Evolutionary conservation across 1,284 basidiomycete species (phyloP).

Genomic region (Fistulinella staudtii): DNA sequence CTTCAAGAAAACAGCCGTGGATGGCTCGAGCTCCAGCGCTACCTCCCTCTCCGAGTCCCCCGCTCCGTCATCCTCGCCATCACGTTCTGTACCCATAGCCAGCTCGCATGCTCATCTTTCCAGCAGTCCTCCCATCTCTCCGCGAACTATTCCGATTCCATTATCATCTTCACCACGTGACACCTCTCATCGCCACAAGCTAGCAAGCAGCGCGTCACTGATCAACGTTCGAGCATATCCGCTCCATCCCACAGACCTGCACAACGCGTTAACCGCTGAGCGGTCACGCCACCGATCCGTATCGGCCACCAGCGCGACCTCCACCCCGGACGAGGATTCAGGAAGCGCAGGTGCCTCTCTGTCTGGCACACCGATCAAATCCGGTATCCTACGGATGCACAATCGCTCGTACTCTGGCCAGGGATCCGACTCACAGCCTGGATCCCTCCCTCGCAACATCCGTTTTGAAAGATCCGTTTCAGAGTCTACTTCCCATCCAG

Average conservation of each 20-base stretch:
- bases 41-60: slow-evolving; percentile 28
- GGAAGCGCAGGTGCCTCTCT: slow-evolving; percentile 17
- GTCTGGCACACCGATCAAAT: slow-evolving; percentile 33
- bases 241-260: slow-evolving; percentile 34
- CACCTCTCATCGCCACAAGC: slow-evolving; percentile 23
- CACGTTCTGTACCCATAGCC: slow-evolving; percentile 22
- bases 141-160: slow-evolving; percentile 20
- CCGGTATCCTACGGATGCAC: slow-evolving; percentile 39
- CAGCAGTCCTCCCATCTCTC: slow-evolving; percentile 26
- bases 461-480: slow-evolving; percentile 33
- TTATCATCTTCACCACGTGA: slow-evolving; percentile 30
- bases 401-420: slow-evolving; percentile 37
- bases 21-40: slow-evolving; percentile 35
- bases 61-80: slow-evolving; percentile 19
- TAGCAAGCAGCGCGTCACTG: slow-evolving; percentile 25
- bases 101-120: slow-evolving; percentile 7
- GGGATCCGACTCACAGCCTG: slow-evolving; percentile 19
- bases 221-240: slow-evolving; percentile 27
- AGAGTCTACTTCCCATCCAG: slow-evolving; percentile 20
- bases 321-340: slow-evolving; percentile 26
- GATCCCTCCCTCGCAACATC: slow-evolving; percentile 31
- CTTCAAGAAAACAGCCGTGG: slow-evolving; percentile 41
- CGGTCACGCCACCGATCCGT: slow-evolving; percentile 28
- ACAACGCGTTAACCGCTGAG: slow-evolving; percentile 30
- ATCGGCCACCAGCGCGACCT: slow-evolving; percentile 19